phyloP scores from a whole-genome alignment of 345 rosid species.

The Syzygium aqueum region DNA sequence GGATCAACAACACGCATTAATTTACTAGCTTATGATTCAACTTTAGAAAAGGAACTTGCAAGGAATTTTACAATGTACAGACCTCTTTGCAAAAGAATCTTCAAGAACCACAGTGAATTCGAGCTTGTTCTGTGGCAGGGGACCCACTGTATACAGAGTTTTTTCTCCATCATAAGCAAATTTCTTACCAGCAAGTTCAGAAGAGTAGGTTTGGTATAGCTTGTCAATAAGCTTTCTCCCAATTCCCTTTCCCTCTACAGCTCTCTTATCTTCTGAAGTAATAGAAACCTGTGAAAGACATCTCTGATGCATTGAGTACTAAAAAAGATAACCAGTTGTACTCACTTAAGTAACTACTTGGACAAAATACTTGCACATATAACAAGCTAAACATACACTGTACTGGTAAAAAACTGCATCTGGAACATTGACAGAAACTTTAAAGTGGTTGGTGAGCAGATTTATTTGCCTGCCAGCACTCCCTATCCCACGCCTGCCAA shows the following conservation, averaged over 20 bases:
- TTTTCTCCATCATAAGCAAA: constrained; percentile 86
- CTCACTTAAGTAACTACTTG: not conserved
- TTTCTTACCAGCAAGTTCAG: constrained; percentile 48
- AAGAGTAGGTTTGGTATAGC: constrained; percentile 55
- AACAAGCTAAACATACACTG: constrained; percentile 32
- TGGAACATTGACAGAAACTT: constrained; percentile 39
- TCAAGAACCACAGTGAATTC: constrained; percentile 62
- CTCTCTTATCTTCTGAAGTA: constrained; percentile 37
- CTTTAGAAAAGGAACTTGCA: not conserved
- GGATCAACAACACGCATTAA: constrained; percentile 3
- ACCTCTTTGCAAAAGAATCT: constrained; percentile 53
- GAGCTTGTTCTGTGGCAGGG: constrained; percentile 54
- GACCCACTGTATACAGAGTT: constrained; percentile 63
- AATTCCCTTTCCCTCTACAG: constrained; percentile 53
- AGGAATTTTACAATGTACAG: not conserved
- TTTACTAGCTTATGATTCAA: not conserved
- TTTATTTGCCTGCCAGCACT: constrained; percentile 31
- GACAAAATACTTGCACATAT: not conserved
- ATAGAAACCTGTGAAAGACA: constrained; percentile 49
- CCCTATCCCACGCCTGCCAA: constrained; percentile 46
- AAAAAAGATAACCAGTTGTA: not conserved
- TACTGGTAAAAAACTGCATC: constrained; percentile 75
- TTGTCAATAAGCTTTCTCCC: constrained; percentile 63
- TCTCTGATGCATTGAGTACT: not conserved
- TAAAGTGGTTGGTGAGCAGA: constrained; percentile 62